phyloP scores from a whole-genome alignment of 805 yeast species.

The Torulaspora delbrueckii region DNA sequence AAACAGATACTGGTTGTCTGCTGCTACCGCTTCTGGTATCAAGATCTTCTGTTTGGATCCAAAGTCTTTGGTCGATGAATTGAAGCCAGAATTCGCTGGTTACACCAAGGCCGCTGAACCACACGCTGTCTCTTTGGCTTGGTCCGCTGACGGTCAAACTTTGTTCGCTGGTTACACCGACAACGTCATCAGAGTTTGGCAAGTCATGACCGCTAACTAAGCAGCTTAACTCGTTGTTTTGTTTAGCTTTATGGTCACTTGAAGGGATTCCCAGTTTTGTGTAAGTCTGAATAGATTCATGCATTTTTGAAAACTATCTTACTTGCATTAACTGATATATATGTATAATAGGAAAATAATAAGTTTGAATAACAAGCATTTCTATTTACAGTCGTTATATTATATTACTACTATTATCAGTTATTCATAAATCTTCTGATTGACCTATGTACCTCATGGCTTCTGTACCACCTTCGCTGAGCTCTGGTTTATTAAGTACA shows the following conservation, averaged over 20 bases:
- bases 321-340: neutral
- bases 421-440: conserved; percentile 15
- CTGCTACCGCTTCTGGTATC: conserved; percentile 97
- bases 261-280: conserved; percentile 1
- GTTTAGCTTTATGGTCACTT: conserved; percentile 4
- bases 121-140: conserved; percentile 94
- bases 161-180: conserved; percentile 99
- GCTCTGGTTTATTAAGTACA: conserved; percentile 58
- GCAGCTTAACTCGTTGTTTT: conserved; percentile 4
- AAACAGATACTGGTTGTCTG: conserved; percentile 99
- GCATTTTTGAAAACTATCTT: conserved; percentile 1
- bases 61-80: conserved; percentile 90
- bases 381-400: conserved; percentile 1
- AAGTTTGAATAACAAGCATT: neutral
- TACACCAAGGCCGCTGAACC: conserved; percentile 92
- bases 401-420: neutral
- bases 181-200: conserved; percentile 99
- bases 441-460: conserved; percentile 60
- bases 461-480: conserved; percentile 59
- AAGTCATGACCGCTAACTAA: conserved; percentile 80
- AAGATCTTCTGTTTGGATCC: conserved; percentile 97
- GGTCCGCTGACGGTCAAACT: conserved; percentile 99
- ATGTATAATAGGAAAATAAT: conserved; percentile 5
- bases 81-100: conserved; percentile 94
- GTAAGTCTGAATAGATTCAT: conserved; percentile 8